phyloP scores from a whole-genome alignment of 345 rosid genomes.

The Fremontodendron californicum region DNA sequence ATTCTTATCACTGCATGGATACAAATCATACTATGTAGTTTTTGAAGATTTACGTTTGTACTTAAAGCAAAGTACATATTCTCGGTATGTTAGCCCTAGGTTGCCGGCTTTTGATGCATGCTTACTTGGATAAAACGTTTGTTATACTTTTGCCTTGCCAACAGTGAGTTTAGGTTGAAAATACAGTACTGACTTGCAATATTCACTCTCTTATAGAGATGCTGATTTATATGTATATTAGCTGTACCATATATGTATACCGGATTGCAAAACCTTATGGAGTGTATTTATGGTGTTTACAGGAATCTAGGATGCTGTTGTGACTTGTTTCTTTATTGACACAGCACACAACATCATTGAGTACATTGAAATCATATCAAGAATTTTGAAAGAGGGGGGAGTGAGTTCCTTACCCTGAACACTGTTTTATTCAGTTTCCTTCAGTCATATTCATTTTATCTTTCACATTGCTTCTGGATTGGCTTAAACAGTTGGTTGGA shows the following conservation, averaged over 20 bases:
- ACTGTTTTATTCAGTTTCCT: conserved; percentile 16
- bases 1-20: not conserved
- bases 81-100: not conserved
- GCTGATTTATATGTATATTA: not conserved
- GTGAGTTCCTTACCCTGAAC: conserved; percentile 41
- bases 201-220: not conserved
- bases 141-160: not conserved
- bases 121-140: not conserved
- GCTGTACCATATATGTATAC: not conserved
- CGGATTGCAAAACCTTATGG: conserved; percentile 11
- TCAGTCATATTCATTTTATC: not conserved
- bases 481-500: conserved; percentile 6
- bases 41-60: not conserved
- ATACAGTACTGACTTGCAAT: not conserved
- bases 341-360: conserved; percentile 92
- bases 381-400: conserved; percentile 87
- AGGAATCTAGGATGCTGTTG: conserved; percentile 96
- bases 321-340: conserved; percentile 93
- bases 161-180: not conserved
- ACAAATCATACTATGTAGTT: not conserved
- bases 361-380: conserved; percentile 90
- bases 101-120: not conserved
- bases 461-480: conserved; percentile 1
- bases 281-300: conserved; percentile 28
- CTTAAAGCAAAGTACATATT: not conserved